Percentiles rank a stretch among this genome's conserved stretches.
Evolutionary conservation across 2,329 filamentous ascomycete genomes (phyloP).

Genomic region (Capronia americana): DNA sequence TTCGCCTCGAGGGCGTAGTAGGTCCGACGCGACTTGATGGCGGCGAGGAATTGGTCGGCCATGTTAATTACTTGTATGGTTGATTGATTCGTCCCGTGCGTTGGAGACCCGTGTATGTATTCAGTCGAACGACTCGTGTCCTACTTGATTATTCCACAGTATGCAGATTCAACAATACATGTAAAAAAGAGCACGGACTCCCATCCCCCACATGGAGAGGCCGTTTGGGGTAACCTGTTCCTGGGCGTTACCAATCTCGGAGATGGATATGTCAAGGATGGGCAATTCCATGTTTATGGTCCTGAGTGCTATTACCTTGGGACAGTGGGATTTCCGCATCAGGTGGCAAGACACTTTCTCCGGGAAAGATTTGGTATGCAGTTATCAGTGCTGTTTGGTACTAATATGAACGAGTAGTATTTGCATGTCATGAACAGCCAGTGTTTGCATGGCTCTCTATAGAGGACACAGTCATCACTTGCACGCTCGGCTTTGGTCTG

Average conservation of each 20-base stretch:
- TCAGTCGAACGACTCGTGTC: too few species aligned
- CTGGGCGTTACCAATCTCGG: background rate
- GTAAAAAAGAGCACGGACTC: too few species aligned
- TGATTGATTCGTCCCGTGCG: too few species aligned
- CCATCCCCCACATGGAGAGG: background rate
- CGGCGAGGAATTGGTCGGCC: slow-evolving; percentile 22
- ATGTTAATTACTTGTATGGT: background rate
- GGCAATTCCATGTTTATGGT: background rate
- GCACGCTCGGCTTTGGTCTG: background rate
- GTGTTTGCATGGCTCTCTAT: background rate
- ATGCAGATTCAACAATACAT: too few species aligned
- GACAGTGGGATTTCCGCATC: background rate
- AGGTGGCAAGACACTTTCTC: too few species aligned
- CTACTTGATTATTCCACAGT: too few species aligned
- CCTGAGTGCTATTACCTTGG: background rate
- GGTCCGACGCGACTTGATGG: slow-evolving; percentile 18
- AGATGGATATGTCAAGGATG: background rate
- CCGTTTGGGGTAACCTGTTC: background rate
- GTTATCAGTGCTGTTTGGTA: background rate
- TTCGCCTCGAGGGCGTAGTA: slow-evolving; percentile 23
- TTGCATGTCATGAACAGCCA: background rate
- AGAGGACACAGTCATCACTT: background rate
- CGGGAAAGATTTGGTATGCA: background rate
- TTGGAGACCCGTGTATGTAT: too few species aligned
- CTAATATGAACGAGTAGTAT: too few species aligned